Evolutionary conservation across 768 basidiomycete genomes (phyloP), one percentile per base, ranked within the genome.

Genomic region (Fomitopsis serialis): DNA sequence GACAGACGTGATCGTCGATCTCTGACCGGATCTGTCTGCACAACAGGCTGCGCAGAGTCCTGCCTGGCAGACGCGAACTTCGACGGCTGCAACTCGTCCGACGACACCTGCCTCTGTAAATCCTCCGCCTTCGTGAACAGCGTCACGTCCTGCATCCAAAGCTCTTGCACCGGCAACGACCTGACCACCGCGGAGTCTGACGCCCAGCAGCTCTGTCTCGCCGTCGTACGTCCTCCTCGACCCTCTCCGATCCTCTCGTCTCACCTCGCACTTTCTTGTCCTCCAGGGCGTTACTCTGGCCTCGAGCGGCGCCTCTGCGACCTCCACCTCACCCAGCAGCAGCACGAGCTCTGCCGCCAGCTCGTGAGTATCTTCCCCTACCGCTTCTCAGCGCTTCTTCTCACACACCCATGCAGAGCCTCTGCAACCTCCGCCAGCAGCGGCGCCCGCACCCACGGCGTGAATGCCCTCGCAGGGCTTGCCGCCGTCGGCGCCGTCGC

Each of bases 241-340:
- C 10, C 10, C 34, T 29, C 42, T 37, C 11, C 48, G 15, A 46
- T 21, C 24, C 21, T 19, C 48, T 35, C 32, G 48, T 42, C 22
- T 45, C 9, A 8, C 25, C 0, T 40, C 25, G 22, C 9, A 11
- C n/a, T n/a, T n/a, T n/a, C n/a, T n/a, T n/a, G n/a, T n/a, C n/a
- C n/a, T 56, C 15, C 56, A 84, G 82, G 80, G 80, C 53, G 78
- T 85, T 5, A 80, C 78, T 6, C 67, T 85, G 57, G 74, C 66
- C 9, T 9, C 65, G 19, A 60, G 68, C 23, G 57, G 67, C 21
- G 54, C 72, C 17, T 57, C 64, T 45, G 50, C 54, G n/a, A 48
- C 61, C 48, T 45, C 63, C 24, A 46, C 60, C 40, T 46, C 66
- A 11, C 40, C 62, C 27, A 42, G 59, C 37, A 34, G 52, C 8